Conservation (phyloP, 257 asterid species). For the Solanum tarijense region DNA sequence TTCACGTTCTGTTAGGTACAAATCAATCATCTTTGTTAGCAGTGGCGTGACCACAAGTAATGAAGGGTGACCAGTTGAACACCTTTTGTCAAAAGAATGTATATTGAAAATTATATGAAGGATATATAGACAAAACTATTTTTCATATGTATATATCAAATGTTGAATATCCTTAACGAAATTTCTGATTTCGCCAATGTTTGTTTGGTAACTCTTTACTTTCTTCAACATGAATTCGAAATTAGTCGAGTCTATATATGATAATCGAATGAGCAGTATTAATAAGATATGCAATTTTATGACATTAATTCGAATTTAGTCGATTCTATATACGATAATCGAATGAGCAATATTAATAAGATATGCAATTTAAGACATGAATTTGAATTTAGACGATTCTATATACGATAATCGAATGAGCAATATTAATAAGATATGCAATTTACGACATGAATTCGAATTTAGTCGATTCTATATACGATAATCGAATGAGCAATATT, state of each 20-base stretch:
- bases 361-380: neutral
- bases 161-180: too few species aligned
- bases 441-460: rapidly evolving
- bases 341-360: neutral
- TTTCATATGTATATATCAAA: neutral
- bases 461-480: neutral
- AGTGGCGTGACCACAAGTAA: neutral
- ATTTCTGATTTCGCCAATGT: too few species aligned
- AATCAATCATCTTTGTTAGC: neutral
- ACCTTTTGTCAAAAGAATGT: neutral
- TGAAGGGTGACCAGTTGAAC: neutral
- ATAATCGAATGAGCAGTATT: neutral
- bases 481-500: neutral
- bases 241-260: neutral
- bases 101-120: neutral
- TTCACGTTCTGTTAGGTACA: neutral
- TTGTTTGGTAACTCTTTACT: neutral
- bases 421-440: neutral
- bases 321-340: rapidly evolving
- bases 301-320: neutral
- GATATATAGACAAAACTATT: neutral
- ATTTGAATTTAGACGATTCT: neutral
- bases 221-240: neutral
- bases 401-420: neutral
- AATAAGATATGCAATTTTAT: neutral